These are phyloP conservation scores for Selenicereus undatus DNA, from an alignment of 148 eudicot genomes.

Conservation along the genomic window DNA sequence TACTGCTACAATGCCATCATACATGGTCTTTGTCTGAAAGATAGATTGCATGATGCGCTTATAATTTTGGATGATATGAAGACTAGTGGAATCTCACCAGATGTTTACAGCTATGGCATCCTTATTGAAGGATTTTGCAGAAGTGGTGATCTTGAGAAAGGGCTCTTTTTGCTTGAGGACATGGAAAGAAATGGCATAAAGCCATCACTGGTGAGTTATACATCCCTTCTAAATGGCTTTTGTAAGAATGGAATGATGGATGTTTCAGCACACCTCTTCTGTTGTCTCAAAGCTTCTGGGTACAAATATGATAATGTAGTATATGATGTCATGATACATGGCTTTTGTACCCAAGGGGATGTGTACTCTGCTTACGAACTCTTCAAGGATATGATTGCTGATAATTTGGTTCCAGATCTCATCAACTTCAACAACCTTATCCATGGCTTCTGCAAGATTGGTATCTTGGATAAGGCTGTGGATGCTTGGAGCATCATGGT, in stretches of 20 bases:
- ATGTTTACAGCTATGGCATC: constrained; percentile 45
- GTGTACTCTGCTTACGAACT: constrained; percentile 28
- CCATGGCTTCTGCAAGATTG: constrained; percentile 35
- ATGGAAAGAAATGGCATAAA: constrained; percentile 38
- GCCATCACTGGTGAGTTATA: constrained; percentile 40
- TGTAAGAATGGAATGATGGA: constrained; percentile 38
- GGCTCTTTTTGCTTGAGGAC: constrained; percentile 34
- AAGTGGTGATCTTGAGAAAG: constrained; percentile 30
- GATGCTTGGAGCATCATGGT: constrained; percentile 23
- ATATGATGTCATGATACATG: constrained; percentile 36
- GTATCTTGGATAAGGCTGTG: constrained; percentile 37
- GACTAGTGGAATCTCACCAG: constrained; percentile 38
- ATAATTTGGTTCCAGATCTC: constrained; percentile 26
- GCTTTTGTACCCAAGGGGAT: constrained; percentile 40
- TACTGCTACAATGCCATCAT: constrained; percentile 48
- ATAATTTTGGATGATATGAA: constrained; percentile 44
- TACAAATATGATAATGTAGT: constrained; percentile 32
- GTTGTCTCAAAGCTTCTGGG: constrained; percentile 33
- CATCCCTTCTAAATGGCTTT: constrained; percentile 37
- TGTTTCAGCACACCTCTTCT: constrained; percentile 28
- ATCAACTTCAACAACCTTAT: constrained; percentile 31
- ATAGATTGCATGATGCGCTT: constrained; percentile 32
- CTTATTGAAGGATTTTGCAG: constrained; percentile 42
- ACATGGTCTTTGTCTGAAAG: constrained; percentile 32
- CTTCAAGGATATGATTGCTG: constrained; percentile 6